Evolutionary conservation across 1,284 basidiomycete species (phyloP).

Genomic region (Pyrrhoderma noxium): DNA sequence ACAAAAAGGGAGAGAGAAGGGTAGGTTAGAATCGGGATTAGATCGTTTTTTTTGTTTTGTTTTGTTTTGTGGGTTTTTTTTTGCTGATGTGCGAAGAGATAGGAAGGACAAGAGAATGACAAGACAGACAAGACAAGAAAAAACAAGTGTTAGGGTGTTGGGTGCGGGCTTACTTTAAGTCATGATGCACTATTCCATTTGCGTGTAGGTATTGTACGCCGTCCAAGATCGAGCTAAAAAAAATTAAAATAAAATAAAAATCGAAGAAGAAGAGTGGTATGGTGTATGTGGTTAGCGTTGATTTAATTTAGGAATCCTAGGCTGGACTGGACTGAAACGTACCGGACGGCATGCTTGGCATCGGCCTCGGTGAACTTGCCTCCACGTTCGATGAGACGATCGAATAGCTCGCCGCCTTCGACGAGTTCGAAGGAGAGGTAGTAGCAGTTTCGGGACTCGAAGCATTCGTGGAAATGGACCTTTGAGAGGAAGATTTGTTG

Average conservation of each 20-base stretch:
- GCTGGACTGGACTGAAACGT: not conserved
- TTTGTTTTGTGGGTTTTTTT: not conserved
- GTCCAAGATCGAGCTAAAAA: slow-evolving; percentile 14
- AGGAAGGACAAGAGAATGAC: not conserved
- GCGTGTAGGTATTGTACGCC: slow-evolving; percentile 16
- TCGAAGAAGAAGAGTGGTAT: no score
- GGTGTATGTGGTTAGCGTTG: no score
- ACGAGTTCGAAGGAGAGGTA: slow-evolving; percentile 91
- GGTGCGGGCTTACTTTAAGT: slow-evolving; percentile 10
- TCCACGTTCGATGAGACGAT: slow-evolving; percentile 61
- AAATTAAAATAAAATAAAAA: not conserved
- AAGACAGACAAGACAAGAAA: not conserved
- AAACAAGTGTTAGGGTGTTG: not conserved
- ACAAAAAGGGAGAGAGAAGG: not conserved
- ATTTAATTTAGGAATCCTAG: no score
- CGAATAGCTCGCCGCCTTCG: slow-evolving; percentile 84
- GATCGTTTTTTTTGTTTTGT: not conserved
- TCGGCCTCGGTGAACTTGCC: slow-evolving; percentile 15
- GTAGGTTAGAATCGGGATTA: not conserved
- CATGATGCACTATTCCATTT: slow-evolving; percentile 16
- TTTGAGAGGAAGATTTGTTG: not conserved
- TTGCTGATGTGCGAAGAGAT: not conserved
- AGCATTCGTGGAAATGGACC: slow-evolving; percentile 85
- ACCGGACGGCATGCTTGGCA: slow-evolving; percentile 15
- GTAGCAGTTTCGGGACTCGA: slow-evolving; percentile 86